These are phyloP conservation scores for Camelina laxa DNA, from an alignment of 345 rosid species.

Conservation along the genomic window DNA sequence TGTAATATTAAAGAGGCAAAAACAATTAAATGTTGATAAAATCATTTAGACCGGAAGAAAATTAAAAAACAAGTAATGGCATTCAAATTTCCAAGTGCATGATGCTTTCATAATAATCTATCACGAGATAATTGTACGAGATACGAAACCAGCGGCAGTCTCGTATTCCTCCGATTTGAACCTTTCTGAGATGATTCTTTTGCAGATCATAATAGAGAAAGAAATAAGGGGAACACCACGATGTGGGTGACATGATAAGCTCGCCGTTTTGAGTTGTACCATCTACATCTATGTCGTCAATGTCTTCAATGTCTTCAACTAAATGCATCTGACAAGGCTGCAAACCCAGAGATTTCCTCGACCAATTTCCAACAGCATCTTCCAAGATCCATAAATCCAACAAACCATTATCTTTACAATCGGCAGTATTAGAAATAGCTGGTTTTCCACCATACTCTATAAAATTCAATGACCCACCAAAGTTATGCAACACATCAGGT, in stretches of 20 bases:
- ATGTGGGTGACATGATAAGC: too few species aligned
- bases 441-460: slow-evolving; percentile 23
- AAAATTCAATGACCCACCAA: not conserved
- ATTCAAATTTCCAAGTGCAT: slow-evolving; percentile 15
- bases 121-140: too few species aligned
- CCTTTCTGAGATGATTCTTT: slow-evolving; percentile 3
- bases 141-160: not conserved
- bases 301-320: not conserved
- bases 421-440: not conserved
- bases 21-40: too few species aligned
- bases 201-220: too few species aligned
- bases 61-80: not conserved
- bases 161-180: not conserved
- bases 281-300: not conserved
- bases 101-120: not conserved
- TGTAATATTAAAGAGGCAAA: too few species aligned
- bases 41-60: too few species aligned
- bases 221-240: too few species aligned
- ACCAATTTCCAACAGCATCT: not conserved
- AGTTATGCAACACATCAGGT: not conserved
- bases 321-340: slow-evolving; percentile 1
- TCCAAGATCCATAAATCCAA: not conserved
- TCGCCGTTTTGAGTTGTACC: too few species aligned
- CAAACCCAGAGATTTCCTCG: not conserved
- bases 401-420: not conserved